phyloP scores from a whole-genome alignment of 345 rosid species.

The Schrenkiella parvula region DNA sequence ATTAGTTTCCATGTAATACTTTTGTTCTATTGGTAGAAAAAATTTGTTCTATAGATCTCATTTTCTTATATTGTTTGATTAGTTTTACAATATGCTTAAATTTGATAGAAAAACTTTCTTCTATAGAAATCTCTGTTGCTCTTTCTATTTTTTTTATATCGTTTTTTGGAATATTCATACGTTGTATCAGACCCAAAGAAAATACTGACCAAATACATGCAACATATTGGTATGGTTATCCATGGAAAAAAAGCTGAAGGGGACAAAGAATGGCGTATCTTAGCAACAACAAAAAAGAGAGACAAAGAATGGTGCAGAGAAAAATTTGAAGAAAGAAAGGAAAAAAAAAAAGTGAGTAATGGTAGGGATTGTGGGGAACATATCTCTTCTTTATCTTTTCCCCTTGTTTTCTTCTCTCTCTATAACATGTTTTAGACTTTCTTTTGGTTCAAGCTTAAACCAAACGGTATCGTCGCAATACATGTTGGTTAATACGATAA shows the following conservation, averaged over 20 bases:
- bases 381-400: conserved; percentile 25
- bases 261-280: conserved; percentile 5
- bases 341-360: conserved; percentile 21
- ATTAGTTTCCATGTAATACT: neutral
- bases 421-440: neutral
- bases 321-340: conserved; percentile 6
- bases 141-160: neutral
- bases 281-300: neutral
- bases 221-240: conserved; percentile 18
- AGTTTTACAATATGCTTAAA: neutral
- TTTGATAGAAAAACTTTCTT: neutral
- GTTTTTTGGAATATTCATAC: neutral
- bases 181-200: conserved; percentile 2
- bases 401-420: neutral
- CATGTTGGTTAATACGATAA: conserved; percentile 10
- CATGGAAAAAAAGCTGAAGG: neutral
- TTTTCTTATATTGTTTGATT: neutral
- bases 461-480: conserved; percentile 10
- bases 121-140: neutral
- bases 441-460: conserved; percentile 25
- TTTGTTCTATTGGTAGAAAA: neutral
- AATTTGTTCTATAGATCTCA: neutral
- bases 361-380: conserved; percentile 37
- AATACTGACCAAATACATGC: conserved; percentile 22
- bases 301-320: conserved; percentile 25